These are phyloP conservation scores for Verticillium klebahnii DNA, from an alignment of 2,329 filamentous ascomycete genomes.

Conservation along the genomic window DNA sequence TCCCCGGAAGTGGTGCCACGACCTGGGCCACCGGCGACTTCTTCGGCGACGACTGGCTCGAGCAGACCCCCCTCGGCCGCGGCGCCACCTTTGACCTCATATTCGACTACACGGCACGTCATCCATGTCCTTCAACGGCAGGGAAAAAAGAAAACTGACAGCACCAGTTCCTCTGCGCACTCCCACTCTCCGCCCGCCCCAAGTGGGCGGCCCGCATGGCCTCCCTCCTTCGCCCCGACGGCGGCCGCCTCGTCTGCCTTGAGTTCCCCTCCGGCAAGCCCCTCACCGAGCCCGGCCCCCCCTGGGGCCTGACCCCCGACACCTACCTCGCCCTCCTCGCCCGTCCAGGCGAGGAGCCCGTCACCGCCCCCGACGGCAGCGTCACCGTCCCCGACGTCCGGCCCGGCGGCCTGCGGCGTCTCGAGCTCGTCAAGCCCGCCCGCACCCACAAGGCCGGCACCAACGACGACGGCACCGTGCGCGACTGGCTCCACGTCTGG, in stretches of 20 bases:
- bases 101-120: conserved; percentile 57
- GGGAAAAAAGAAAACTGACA: not conserved
- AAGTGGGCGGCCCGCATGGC: conserved; percentile 50
- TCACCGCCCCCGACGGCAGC: not conserved
- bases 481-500: conserved; percentile 54
- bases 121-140: not conserved
- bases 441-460: conserved; percentile 45
- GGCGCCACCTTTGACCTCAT: conserved; percentile 58
- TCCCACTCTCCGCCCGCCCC: conserved; percentile 48
- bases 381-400: conserved; percentile 33
- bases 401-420: conserved; percentile 36
- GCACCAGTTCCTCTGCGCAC: conserved; percentile 56
- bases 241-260: conserved; percentile 56
- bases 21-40: conserved; percentile 62
- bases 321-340: conserved; percentile 69
- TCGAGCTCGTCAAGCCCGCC: conserved; percentile 45
- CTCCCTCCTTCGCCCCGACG: conserved; percentile 39
- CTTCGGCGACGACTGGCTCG: conserved; percentile 56
- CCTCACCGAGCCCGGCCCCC: conserved; percentile 62
- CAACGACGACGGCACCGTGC: conserved; percentile 37
- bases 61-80: conserved; percentile 32
- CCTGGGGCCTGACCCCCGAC: conserved; percentile 64
- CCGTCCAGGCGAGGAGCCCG: conserved; percentile 57
- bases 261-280: conserved; percentile 76
- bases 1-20: conserved; percentile 42